phyloP scores from a whole-genome alignment of 805 yeast genomes.

The Ascoidea tarda region DNA sequence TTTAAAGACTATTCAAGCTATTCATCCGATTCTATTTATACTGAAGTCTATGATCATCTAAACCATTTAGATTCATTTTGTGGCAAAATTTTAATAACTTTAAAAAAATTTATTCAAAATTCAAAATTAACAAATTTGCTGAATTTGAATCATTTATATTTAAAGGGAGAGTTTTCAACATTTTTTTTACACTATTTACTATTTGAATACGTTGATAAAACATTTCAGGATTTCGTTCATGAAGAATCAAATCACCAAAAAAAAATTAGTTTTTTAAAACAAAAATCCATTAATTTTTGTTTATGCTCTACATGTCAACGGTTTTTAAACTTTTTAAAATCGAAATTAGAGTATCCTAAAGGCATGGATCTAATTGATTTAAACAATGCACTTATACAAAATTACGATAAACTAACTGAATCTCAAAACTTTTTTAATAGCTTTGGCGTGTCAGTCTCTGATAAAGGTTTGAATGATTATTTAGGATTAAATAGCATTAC shows the following conservation, averaged over 20 bases:
- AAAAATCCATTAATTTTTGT: too few relatives aligned
- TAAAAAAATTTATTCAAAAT: too few relatives aligned
- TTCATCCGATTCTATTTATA: neutral
- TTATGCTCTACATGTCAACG: neutral
- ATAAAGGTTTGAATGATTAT: too few relatives aligned
- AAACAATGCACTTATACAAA: neutral
- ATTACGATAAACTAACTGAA: neutral
- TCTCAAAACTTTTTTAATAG: neutral
- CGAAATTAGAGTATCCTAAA: neutral
- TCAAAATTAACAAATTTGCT: too few relatives aligned
- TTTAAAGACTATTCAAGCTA: too few relatives aligned
- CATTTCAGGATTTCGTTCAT: too few relatives aligned
- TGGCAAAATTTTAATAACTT: neutral
- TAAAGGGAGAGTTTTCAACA: neutral
- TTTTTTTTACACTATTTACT: too few relatives aligned
- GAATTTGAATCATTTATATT: too few relatives aligned
- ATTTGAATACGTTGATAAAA: neutral
- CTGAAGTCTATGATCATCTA: neutral
- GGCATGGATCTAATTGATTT: neutral
- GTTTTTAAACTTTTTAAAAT: neutral
- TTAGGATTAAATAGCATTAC: neutral
- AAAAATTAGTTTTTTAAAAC: too few relatives aligned
- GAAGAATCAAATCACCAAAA: too few relatives aligned
- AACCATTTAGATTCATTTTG: neutral
- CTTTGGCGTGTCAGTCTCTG: neutral